These are phyloP conservation scores for Boletus rubropictus DNA, from an alignment of 768 basidiomycete genomes.

Conservation along the genomic window DNA sequence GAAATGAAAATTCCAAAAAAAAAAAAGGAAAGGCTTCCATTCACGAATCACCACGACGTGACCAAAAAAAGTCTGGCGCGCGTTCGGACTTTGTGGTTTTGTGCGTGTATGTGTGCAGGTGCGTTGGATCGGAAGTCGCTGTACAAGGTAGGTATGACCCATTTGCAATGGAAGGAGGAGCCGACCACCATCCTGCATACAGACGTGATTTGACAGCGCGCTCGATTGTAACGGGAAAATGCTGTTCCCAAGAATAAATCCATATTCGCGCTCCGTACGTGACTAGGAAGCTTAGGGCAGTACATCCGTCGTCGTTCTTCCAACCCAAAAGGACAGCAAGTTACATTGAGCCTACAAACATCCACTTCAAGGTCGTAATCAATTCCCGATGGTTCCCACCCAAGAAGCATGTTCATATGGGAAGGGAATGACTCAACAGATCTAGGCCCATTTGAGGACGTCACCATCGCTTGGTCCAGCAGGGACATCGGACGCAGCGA, in stretches of 20 bases:
- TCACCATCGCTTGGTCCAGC: conserved; percentile 44
- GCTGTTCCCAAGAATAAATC: conserved; percentile 1
- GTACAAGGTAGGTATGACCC: not conserved
- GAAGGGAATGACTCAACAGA: not conserved
- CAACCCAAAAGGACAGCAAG: not conserved
- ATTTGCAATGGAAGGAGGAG: too few species aligned
- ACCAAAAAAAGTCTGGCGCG: too few species aligned
- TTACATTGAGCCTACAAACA: conserved; percentile 1
- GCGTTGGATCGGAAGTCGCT: conserved; percentile 7
- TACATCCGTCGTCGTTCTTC: not conserved
- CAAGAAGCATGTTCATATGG: conserved; percentile 1
- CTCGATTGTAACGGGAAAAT: not conserved
- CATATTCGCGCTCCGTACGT: not conserved
- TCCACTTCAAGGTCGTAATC: not conserved
- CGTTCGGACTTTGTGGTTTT: too few species aligned
- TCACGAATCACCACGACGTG: conserved; percentile 1
- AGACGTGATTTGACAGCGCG: too few species aligned
- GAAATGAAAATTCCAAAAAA: too few species aligned
- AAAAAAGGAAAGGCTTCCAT: conserved; percentile 11
- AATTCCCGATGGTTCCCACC: conserved; percentile 1
- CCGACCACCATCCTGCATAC: too few species aligned
- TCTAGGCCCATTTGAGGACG: conserved; percentile 38
- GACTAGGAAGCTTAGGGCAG: conserved; percentile 4
- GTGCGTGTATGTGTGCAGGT: not conserved
- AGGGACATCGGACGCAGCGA: conserved; percentile 48